Base-by-base conservation (phyloP, 495 filamentous ascomycete species). In the Aspergillus avenaceus region DNA sequence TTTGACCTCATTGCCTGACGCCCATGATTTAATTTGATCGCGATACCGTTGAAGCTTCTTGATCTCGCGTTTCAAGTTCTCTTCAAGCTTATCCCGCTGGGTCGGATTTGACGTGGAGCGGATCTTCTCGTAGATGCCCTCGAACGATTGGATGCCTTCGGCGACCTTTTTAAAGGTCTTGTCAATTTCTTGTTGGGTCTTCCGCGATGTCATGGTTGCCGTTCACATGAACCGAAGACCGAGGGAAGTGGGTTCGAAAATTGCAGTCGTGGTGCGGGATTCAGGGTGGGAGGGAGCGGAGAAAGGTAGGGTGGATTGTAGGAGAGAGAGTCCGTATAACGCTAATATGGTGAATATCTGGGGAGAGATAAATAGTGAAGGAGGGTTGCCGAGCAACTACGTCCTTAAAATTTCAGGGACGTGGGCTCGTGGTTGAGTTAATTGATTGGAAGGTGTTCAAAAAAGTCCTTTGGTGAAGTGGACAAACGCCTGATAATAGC, bases 21-120 rank as follows among this genome's bases (percentile, higher is more conserved):
- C 91, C 93, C 93, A 98, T 78, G 91, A 88, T 73, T 98, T 98
- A 76, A 98, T 97, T 74, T 97, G 92, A 68, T 98, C 93, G 50
- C 93, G 88, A 70, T 91, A 86, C 55, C 93, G 78, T 71, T 98
- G 93, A 16, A 98, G 84, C 79, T 98, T 98, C 83, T 98, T 98
- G 82, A 97, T 97, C 74, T 97, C 95, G 55, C 92, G 87, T 74
- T 98, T 98, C 54, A 98, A 79, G 61, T 91, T 86, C 66, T 98
- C 93, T 70, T 97, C 93, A 27, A 93, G 82, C 75, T 97, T 97
- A 69, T 98, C 95, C 65, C 96, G 96, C 69, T 97, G 93, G 27
- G 95, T 90, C 49, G 86, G 79, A 70, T 97, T 98, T 42, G 83
- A 86, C 8, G 90, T 85, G 54, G 90, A 82, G 54, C 88, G 83